Percentiles rank a stretch among this genome's conserved stretches.
phyloP scores from a whole-genome alignment of 106 monocot species.

The Allium cepa region DNA sequence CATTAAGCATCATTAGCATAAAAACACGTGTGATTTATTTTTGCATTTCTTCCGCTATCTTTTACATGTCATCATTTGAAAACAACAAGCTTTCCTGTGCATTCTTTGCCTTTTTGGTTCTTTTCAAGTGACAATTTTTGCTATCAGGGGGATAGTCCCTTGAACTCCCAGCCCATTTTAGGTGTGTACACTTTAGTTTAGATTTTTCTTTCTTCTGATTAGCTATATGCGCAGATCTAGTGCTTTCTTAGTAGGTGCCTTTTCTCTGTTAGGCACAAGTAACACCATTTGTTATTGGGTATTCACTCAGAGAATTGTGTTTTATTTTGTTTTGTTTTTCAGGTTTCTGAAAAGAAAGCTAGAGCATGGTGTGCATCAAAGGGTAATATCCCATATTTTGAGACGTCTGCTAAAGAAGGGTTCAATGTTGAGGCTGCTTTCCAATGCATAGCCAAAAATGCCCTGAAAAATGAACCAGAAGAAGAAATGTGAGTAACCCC shows the following conservation, averaged over 20 bases:
- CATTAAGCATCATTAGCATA: neutral
- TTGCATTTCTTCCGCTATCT: neutral
- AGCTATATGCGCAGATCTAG: neutral
- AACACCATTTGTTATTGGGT: no score
- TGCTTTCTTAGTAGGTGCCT: no score
- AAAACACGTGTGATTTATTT: neutral
- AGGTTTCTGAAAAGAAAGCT: constrained; percentile 15
- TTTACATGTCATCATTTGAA: neutral
- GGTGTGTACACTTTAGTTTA: neutral
- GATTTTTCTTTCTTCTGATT: neutral
- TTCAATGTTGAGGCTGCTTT: constrained; percentile 77
- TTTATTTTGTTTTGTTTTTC: neutral
- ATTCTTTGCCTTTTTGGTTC: no score
- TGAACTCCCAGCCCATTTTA: no score
- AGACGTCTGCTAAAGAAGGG: constrained; percentile 77
- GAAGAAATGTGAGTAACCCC: constrained; percentile 58
- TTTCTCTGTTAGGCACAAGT: no score
- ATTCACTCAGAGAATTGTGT: neutral
- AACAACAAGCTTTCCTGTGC: no score
- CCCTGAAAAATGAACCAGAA: constrained; percentile 79
- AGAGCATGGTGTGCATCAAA: constrained; percentile 36
- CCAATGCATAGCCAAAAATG: constrained; percentile 75
- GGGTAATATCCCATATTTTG: constrained; percentile 80
- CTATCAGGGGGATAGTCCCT: no score
- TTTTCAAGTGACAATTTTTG: no score